Percentiles rank a stretch among this genome's conserved stretches.
These are phyloP conservation scores for Penstemon newberryi DNA, from an alignment of 257 asterid species.

Conservation along the genomic window DNA sequence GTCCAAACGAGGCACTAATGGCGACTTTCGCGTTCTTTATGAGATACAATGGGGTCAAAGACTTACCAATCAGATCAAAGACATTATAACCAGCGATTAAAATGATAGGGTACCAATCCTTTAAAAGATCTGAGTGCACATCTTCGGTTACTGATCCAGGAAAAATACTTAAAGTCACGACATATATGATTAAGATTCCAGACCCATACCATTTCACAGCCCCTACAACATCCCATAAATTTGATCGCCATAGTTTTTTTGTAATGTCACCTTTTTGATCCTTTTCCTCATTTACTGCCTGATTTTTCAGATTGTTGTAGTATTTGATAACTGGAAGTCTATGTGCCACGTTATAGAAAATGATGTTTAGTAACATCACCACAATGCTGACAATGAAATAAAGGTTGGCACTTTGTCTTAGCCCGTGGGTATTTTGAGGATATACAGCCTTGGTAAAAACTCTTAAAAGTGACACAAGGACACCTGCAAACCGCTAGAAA, in stretches of 20 bases:
- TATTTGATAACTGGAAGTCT: constrained; percentile 80
- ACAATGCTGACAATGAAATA: constrained; percentile 75
- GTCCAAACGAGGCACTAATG: constrained; percentile 60
- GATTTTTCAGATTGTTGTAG: constrained; percentile 60
- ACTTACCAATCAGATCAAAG: constrained; percentile 79
- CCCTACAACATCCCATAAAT: constrained; percentile 70
- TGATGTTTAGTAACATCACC: constrained; percentile 65
- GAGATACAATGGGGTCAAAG: constrained; percentile 57
- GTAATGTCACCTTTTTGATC: constrained; percentile 68
- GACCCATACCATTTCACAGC: constrained; percentile 81
- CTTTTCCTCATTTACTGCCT: constrained; percentile 66
- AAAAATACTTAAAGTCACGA: constrained; percentile 79
- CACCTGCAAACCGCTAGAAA: constrained; percentile 55
- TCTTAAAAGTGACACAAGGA: constrained; percentile 74
- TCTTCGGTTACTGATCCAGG: constrained; percentile 95
- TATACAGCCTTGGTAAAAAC: constrained; percentile 74
- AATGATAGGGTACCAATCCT: constrained; percentile 86
- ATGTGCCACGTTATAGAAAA: constrained; percentile 71
- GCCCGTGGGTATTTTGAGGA: constrained; percentile 78
- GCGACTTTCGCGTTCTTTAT: constrained; percentile 65
- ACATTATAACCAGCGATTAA: constrained; percentile 72
- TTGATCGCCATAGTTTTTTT: constrained; percentile 64
- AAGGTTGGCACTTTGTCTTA: constrained; percentile 86
- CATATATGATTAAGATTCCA: constrained; percentile 56
- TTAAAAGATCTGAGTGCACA: constrained; percentile 68